Percentiles rank a stretch among this genome's conserved stretches.
phyloP scores from a whole-genome alignment of 805 yeast species.

The Starmerella floricola region DNA sequence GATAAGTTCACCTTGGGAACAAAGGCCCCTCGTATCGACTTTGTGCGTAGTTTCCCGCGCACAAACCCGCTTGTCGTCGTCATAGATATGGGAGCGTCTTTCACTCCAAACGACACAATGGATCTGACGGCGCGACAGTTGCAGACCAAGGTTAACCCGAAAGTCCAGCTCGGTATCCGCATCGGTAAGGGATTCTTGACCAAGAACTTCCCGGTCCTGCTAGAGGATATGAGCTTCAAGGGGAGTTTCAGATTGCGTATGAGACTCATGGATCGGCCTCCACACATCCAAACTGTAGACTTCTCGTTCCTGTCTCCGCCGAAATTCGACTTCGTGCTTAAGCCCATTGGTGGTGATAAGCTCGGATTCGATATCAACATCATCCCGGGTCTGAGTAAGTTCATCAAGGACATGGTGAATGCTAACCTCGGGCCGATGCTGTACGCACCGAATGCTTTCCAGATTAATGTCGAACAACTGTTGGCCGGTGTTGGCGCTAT shows the following conservation, averaged over 20 bases:
- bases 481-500: constrained; percentile 68
- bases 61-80: constrained; percentile 90
- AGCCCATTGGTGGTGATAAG: constrained; percentile 66
- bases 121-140: constrained; percentile 79
- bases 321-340: constrained; percentile 69
- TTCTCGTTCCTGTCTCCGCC: constrained; percentile 80
- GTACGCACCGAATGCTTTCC: constrained; percentile 83
- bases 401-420: constrained; percentile 72
- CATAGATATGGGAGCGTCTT: constrained; percentile 93
- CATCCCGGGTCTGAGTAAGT: constrained; percentile 74
- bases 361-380: constrained; percentile 76
- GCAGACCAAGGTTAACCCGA: constrained; percentile 74
- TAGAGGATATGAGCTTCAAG: constrained; percentile 66
- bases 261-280: constrained; percentile 81
- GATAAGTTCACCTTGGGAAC: constrained; percentile 86
- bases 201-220: constrained; percentile 58
- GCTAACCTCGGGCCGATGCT: constrained; percentile 83
- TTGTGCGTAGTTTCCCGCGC: constrained; percentile 76
- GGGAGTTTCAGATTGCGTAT: constrained; percentile 68
- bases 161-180: constrained; percentile 60
- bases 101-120: constrained; percentile 78
- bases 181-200: constrained; percentile 62
- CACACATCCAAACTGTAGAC: constrained; percentile 85
- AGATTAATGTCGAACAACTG: constrained; percentile 81
- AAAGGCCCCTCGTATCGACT: constrained; percentile 87